A percentile compares a stretch with the other conserved stretches of the same genome.
Conservation (phyloP, 106 monocot genomes). For the Dioscorea zingiberensis region DNA sequence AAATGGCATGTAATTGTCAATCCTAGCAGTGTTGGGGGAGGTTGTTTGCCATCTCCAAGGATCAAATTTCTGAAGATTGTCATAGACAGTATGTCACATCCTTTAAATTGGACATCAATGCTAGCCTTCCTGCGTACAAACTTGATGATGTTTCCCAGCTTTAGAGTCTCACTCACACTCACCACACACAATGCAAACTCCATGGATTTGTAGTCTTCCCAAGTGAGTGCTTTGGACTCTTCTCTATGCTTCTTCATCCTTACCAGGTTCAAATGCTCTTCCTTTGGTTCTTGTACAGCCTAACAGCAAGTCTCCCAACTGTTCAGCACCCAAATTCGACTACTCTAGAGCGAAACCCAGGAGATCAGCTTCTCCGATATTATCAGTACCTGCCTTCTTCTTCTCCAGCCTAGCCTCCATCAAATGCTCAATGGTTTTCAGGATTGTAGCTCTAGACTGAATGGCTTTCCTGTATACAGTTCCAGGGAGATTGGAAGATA, state of each 20-base stretch:
- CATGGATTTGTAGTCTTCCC: constrained; percentile 38
- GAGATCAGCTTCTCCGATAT: constrained; percentile 9
- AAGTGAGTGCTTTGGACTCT: constrained; percentile 8
- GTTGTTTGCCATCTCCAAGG: constrained; percentile 28
- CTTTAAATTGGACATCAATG: constrained; percentile 22
- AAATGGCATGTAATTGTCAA: constrained; percentile 30
- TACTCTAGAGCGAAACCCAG: constrained; percentile 11
- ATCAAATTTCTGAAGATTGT: constrained; percentile 14
- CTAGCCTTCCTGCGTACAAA: constrained; percentile 17
- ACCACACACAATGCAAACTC: constrained; percentile 26
- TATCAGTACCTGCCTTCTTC: constrained; percentile 11
- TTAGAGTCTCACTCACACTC: constrained; percentile 24
- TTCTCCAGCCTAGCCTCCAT: constrained; percentile 10
- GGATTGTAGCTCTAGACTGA: constrained; percentile 7
- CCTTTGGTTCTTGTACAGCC: constrained; percentile 19
- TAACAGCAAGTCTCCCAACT: constrained; percentile 4
- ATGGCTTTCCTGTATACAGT: constrained; percentile 21
- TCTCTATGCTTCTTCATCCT: constrained; percentile 15
- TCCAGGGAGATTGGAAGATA: constrained; percentile 20
- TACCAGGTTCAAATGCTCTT: constrained; percentile 13
- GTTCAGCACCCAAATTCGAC: neutral
- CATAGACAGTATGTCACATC: constrained; percentile 21
- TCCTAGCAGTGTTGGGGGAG: neutral
- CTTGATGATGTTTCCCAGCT: constrained; percentile 22
- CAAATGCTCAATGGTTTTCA: neutral